A percentile compares a stretch with the other conserved stretches of the same genome.
These are phyloP conservation scores for Sporothrix curviconia DNA, from an alignment of 2,329 filamentous ascomycete species.

Conservation along the genomic window DNA sequence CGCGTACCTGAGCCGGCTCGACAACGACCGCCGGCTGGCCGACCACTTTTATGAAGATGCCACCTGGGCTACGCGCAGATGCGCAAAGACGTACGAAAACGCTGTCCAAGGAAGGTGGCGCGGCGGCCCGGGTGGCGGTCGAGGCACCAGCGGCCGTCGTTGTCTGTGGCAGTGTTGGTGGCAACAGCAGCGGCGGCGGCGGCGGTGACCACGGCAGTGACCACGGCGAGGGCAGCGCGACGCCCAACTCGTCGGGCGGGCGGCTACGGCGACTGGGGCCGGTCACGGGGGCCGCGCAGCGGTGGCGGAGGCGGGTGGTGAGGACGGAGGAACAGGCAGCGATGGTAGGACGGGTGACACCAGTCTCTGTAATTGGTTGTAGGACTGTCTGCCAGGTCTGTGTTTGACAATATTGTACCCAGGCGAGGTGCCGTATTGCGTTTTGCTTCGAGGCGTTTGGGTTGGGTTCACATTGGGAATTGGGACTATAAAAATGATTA, in stretches of 20 bases:
- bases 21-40: constrained; percentile 88
- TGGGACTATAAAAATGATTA: not conserved
- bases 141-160: constrained; percentile 36
- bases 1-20: constrained; percentile 82
- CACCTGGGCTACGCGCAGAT: constrained; percentile 97
- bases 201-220: constrained; percentile 34
- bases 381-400: not conserved
- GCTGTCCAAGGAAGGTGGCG: constrained; percentile 82
- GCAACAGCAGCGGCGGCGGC: constrained; percentile 35
- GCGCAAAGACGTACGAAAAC: constrained; percentile 84
- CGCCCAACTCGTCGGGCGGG: constrained; percentile 29
- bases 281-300: constrained; percentile 44
- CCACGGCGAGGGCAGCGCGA: constrained; percentile 32
- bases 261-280: constrained; percentile 36
- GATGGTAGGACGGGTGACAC: constrained; percentile 33
- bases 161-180: constrained; percentile 33
- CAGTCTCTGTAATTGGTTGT: not conserved
- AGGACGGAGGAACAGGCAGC: constrained; percentile 45
- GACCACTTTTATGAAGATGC: constrained; percentile 99
- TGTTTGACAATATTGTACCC: not conserved
- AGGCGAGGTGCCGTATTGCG: not conserved
- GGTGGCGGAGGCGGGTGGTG: constrained; percentile 46
- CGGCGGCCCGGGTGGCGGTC: constrained; percentile 45
- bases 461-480: not conserved
- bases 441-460: not conserved